Conservation (phyloP, 148 eudicot genomes). For the Spergularia bocconei region DNA sequence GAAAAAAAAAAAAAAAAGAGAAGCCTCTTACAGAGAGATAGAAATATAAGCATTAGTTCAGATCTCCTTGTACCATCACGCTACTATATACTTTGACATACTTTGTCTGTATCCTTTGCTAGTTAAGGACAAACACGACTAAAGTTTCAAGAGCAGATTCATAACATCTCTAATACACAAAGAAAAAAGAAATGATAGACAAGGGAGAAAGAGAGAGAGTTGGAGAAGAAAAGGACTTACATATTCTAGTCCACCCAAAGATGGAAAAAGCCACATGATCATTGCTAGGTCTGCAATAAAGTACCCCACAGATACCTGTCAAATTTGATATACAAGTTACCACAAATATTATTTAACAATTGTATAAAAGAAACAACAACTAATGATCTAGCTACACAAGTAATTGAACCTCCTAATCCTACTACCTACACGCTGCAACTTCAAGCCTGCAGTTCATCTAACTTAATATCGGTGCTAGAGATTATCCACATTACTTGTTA, state of each 20-base stretch:
- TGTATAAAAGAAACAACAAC: background rate
- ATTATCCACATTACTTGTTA: constrained; percentile 2
- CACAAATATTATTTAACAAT: constrained; percentile 11
- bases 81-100: background rate
- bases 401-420: background rate
- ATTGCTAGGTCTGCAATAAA: constrained; percentile 88
- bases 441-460: constrained; percentile 1
- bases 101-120: too few relatives aligned
- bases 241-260: constrained; percentile 93
- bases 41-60: background rate
- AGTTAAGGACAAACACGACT: too few relatives aligned
- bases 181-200: background rate
- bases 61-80: background rate
- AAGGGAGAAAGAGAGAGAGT: constrained; percentile 5
- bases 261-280: constrained; percentile 92
- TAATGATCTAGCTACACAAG: background rate
- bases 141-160: background rate
- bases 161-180: background rate
- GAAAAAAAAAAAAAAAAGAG: too few relatives aligned
- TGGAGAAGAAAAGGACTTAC: constrained; percentile 51
- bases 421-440: background rate
- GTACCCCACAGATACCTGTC: constrained; percentile 96
- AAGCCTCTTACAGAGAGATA: background rate
- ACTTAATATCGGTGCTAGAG: background rate
- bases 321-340: constrained; percentile 33